A percentile compares a stretch with the other conserved stretches of the same genome.
phyloP scores from a whole-genome alignment of 495 filamentous ascomycete genomes.

The Talaromyces proteolyticus region DNA sequence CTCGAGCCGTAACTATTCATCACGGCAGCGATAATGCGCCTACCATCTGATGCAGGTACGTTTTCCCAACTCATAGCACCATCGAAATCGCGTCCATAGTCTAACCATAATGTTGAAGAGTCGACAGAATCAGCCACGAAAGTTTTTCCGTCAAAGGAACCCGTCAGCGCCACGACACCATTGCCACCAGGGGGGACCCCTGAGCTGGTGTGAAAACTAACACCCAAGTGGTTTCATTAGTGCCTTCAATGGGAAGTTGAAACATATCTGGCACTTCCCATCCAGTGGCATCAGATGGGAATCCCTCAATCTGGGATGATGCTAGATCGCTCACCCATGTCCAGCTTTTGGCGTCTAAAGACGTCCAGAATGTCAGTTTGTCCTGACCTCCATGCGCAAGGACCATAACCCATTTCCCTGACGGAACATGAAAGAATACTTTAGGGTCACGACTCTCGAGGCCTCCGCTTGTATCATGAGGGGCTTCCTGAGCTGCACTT shows the following conservation, averaged over 20 bases:
- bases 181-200: background rate
- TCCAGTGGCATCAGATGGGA: background rate
- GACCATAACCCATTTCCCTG: slow-evolving; percentile 42
- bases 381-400: slow-evolving; percentile 39
- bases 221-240: background rate
- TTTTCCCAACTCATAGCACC: slow-evolving; percentile 4
- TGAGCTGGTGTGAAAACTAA: slow-evolving; percentile 1
- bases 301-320: background rate
- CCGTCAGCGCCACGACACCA: slow-evolving; percentile 1
- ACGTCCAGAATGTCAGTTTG: slow-evolving; percentile 3
- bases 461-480: slow-evolving; percentile 9
- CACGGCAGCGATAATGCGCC: slow-evolving; percentile 3
- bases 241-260: slow-evolving; percentile 1
- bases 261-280: slow-evolving; percentile 3
- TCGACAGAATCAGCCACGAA: slow-evolving; percentile 1
- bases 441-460: slow-evolving; percentile 50
- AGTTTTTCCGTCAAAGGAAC: background rate
- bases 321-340: slow-evolving; percentile 2
- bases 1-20: slow-evolving; percentile 3
- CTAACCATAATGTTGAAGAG: background rate
- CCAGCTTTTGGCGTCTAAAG: slow-evolving; percentile 1
- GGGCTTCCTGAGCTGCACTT: background rate
- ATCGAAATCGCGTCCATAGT: slow-evolving; percentile 4
- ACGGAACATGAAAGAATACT: slow-evolving; percentile 38
- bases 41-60: slow-evolving; percentile 2